Conservation (phyloP, 768 basidiomycete genomes). For the Agrocybe chaxingu region DNA sequence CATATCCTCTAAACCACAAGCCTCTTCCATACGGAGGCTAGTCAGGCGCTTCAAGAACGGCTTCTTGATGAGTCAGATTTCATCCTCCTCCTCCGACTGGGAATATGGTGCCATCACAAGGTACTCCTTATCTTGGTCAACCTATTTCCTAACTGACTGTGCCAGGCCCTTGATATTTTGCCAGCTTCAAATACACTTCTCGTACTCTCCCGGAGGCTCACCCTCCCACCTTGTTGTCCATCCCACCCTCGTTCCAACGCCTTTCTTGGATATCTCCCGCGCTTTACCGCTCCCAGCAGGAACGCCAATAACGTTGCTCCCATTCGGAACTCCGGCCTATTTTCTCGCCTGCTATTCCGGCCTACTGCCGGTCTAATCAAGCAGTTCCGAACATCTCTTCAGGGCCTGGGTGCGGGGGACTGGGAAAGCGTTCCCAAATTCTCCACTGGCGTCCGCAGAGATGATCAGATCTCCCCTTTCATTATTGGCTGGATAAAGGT, state of each 20-base stretch:
- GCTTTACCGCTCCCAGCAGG: slow-evolving; percentile 50
- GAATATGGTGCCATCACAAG: slow-evolving; percentile 48
- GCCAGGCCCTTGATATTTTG: slow-evolving; percentile 60
- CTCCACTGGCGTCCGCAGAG: background rate
- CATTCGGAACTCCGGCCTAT: slow-evolving; percentile 70
- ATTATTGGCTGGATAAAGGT: slow-evolving; percentile 74
- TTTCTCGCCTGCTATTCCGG: slow-evolving; percentile 66
- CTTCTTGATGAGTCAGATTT: slow-evolving; percentile 52
- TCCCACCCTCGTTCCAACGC: slow-evolving; percentile 54
- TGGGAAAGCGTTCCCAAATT: slow-evolving; percentile 34
- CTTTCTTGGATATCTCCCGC: slow-evolving; percentile 48
- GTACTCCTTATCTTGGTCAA: slow-evolving; percentile 23
- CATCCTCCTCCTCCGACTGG: slow-evolving; percentile 51
- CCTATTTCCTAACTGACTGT: slow-evolving; percentile 10
- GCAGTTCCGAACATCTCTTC: slow-evolving; percentile 62
- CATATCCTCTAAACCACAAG: slow-evolving; percentile 25
- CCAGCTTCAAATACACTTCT: slow-evolving; percentile 53
- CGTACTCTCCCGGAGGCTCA: slow-evolving; percentile 17
- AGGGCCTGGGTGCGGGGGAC: slow-evolving; percentile 57
- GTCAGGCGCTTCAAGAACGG: slow-evolving; percentile 56
- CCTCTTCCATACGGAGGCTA: slow-evolving; percentile 22
- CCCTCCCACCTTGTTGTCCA: slow-evolving; percentile 58
- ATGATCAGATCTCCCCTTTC: slow-evolving; percentile 27
- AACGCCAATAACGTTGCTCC: slow-evolving; percentile 67
- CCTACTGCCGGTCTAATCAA: slow-evolving; percentile 57